phyloP scores from a whole-genome alignment of 2,329 filamentous ascomycete genomes.

The Nothophaeocryptopus gaeumannii region DNA sequence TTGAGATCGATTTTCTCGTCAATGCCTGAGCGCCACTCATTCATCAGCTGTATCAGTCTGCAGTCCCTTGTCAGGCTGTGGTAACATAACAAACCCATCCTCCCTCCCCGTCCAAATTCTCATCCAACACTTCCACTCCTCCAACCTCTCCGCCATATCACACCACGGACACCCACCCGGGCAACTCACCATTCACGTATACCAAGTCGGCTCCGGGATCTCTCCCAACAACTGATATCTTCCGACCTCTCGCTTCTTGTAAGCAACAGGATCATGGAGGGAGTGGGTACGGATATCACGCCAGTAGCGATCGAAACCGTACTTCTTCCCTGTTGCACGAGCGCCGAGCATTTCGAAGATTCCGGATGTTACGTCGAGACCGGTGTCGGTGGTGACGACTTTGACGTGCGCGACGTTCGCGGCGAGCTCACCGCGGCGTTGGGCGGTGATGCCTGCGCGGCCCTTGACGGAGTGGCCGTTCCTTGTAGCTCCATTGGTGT shows the following conservation, averaged over 20 bases:
- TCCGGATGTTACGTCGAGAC: constrained; percentile 56
- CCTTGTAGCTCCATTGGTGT: constrained; percentile 15
- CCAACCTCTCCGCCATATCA: constrained; percentile 2
- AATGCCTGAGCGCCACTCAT: too few relatives aligned
- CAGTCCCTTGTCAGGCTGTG: too few relatives aligned
- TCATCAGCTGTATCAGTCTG: too few relatives aligned
- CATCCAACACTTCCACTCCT: neutral
- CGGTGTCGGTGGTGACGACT: constrained; percentile 61
- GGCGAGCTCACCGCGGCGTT: constrained; percentile 58
- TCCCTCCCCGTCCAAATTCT: too few relatives aligned
- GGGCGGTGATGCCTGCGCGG: constrained; percentile 48
- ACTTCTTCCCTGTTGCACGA: constrained; percentile 56
- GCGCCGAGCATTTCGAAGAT: constrained; percentile 64
- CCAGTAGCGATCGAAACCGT: constrained; percentile 65
- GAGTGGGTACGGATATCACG: constrained; percentile 64
- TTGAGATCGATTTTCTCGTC: too few relatives aligned
- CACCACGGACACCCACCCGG: constrained; percentile 9
- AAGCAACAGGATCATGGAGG: constrained; percentile 65
- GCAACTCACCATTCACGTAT: constrained; percentile 12
- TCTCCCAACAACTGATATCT: constrained; percentile 53
- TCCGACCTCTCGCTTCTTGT: constrained; percentile 63
- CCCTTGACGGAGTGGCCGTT: constrained; percentile 11
- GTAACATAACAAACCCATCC: too few relatives aligned
- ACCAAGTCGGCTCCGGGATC: constrained; percentile 17
- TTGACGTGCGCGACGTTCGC: constrained; percentile 63